Conservation (phyloP, 2,329 filamentous ascomycete species). For the Colletotrichum sp. region DNA sequence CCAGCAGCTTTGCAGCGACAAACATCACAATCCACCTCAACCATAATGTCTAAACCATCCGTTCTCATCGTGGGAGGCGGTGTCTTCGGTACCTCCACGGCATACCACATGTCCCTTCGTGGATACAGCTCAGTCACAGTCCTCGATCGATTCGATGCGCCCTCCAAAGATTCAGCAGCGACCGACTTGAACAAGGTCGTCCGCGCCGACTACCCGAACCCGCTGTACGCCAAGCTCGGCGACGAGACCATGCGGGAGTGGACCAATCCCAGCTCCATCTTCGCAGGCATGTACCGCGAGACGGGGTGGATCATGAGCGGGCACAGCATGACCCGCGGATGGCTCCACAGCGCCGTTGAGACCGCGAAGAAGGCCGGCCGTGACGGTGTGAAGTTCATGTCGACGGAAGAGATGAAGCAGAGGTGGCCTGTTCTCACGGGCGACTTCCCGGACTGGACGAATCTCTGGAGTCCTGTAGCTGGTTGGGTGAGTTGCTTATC, state of each 20-base stretch:
- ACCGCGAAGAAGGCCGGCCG: conserved; percentile 27
- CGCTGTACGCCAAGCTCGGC: conserved; percentile 30
- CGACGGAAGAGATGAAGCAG: conserved; percentile 27
- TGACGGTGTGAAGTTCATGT: conserved; percentile 29
- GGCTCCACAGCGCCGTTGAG: conserved; percentile 31
- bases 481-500: conserved; percentile 31
- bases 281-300: conserved; percentile 30
- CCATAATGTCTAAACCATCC: conserved; percentile 25
- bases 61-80: conserved; percentile 32
- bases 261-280: conserved; percentile 29
- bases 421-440: conserved; percentile 32
- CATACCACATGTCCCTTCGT: conserved; percentile 28
- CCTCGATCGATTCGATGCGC: conserved; percentile 28
- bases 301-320: conserved; percentile 31
- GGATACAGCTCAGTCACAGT: conserved; percentile 26
- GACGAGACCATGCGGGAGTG: conserved; percentile 32
- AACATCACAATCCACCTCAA: neutral
- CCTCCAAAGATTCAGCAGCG: conserved; percentile 28
- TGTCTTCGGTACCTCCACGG: conserved; percentile 40
- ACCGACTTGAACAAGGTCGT: conserved; percentile 42
- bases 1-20: neutral
- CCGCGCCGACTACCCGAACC: conserved; percentile 37
- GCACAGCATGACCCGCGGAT: conserved; percentile 30
- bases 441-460: conserved; percentile 32
- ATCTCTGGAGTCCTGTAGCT: conserved; percentile 28